These are phyloP conservation scores for Theobroma grandiflorum DNA, from an alignment of 441 rosid species.

Conservation along the genomic window DNA sequence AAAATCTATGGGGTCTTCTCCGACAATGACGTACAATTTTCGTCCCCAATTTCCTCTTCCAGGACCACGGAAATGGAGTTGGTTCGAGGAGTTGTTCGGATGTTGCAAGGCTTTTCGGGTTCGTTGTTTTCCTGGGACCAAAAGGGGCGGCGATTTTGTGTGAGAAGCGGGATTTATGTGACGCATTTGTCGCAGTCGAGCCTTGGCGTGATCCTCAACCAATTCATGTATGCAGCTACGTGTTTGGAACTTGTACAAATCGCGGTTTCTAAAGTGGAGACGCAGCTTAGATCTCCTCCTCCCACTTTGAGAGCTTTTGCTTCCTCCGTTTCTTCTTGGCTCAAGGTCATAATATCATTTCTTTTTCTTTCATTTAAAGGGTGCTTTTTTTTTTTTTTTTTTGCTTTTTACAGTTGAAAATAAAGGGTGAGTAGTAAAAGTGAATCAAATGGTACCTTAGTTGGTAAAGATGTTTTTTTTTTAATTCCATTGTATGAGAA, in stretches of 20 bases:
- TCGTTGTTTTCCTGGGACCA: conserved; percentile 72
- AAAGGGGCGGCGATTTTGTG: conserved; percentile 44
- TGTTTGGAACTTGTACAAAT: conserved; percentile 77
- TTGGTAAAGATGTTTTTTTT: conserved; percentile 3
- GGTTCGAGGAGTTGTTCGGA: conserved; percentile 71
- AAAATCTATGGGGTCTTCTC: conserved; percentile 41
- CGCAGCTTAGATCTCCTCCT: conserved; percentile 41
- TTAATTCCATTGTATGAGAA: not conserved
- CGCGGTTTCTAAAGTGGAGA: conserved; percentile 46
- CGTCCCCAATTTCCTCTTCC: conserved; percentile 50
- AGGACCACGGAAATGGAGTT: conserved; percentile 75
- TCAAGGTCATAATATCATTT: conserved; percentile 50
- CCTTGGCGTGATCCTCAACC: conserved; percentile 63
- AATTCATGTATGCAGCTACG: conserved; percentile 72
- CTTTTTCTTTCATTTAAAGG: conserved; percentile 1
- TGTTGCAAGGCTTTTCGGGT: conserved; percentile 85
- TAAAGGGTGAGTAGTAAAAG: not conserved
- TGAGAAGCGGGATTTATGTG: conserved; percentile 62
- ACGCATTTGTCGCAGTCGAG: conserved; percentile 77
- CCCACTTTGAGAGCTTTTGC: conserved; percentile 85
- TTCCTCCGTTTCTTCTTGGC: conserved; percentile 69
- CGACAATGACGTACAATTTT: conserved; percentile 56
- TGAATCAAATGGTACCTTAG: not conserved
- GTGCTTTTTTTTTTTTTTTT: not conserved
- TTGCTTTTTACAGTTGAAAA: not conserved